Base-by-base conservation (phyloP, 1,284 basidiomycete species). In the Trichosporon ovoides region DNA sequence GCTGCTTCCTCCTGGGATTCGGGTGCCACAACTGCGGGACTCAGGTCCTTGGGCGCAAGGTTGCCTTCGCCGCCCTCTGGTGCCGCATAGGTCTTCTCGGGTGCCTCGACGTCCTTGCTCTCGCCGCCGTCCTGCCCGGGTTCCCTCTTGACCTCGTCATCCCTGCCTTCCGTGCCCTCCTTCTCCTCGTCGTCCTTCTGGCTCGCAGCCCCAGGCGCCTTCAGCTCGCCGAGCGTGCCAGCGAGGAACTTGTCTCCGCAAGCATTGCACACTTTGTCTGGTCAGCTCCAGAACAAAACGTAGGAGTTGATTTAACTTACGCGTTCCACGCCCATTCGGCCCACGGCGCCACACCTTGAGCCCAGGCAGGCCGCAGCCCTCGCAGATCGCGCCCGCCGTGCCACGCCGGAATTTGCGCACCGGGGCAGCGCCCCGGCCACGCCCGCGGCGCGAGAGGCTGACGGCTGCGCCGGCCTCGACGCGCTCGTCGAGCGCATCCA, bases 271-370 rank as follows among this genome's bases (percentile, higher is more conserved):
- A 76, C 73, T 74, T 51, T 3, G 13, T 13, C 5, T 31, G 12
- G 43, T 61, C 36, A 61, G 60, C 48, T 37, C 46, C 24, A 28
- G 2, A 2, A 18, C 18, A 7, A 40, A 1, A 7, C 10, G 12
- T 10, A 11, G 10, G 4, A 48, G 43, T 22, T 48, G 43, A n/a
- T 11, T n/a, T 7, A 7, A 71, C 74, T 72, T 58, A 76, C 74
- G 49, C 0, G 74, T 76, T 19, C 66, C 64, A 22, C 61, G 57
- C 0, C 74, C 74, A 1, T 62, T 66, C 11, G 74, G 74, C 12
- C 74, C 74, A 20, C 64, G 67, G 37, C 74, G 61, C 74, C 74
- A 76, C 1, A 76, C 72, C 53, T 69, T 70, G 53, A 71, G 48
- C 1, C 63, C 66, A 7, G 53, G 57, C 43, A 52, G 58, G 2